Percentiles rank a stretch among this genome's conserved stretches.
phyloP scores from a whole-genome alignment of 106 monocot genomes.

The Apostasia ramifera region DNA sequence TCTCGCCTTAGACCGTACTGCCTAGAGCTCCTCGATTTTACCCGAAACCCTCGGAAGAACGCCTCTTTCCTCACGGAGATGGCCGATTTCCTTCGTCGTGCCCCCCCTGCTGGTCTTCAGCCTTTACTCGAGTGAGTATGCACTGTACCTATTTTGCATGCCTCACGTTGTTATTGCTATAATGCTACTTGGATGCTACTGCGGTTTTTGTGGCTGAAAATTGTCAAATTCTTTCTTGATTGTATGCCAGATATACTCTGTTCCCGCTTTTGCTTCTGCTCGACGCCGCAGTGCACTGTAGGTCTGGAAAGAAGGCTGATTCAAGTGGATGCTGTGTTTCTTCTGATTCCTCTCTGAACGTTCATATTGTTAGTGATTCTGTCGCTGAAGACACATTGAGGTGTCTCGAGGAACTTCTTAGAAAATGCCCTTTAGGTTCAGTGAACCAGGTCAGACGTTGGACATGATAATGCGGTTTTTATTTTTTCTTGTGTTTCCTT shows the following conservation, averaged over 20 bases:
- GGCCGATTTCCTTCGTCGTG: conserved; percentile 57
- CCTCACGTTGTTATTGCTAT: background rate
- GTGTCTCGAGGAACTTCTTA: conserved; percentile 69
- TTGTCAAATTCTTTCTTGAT: background rate
- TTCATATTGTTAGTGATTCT: conserved; percentile 40
- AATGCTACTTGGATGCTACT: background rate
- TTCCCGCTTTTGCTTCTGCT: conserved; percentile 74
- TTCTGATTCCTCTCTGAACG: background rate
- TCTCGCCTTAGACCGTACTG: conserved; percentile 61
- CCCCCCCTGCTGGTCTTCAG: conserved; percentile 44
- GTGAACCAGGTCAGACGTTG: conserved; percentile 59
- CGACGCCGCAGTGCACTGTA: conserved; percentile 59
- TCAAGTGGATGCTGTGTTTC: background rate
- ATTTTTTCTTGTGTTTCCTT: background rate
- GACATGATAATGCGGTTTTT: background rate
- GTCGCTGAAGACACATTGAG: conserved; percentile 56
- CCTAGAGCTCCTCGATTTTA: conserved; percentile 65
- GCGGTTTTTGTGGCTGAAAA: background rate
- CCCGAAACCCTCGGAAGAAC: conserved; percentile 35
- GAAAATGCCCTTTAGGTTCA: conserved; percentile 72
- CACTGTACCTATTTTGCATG: background rate
- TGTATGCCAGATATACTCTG: conserved; percentile 54
- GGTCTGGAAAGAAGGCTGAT: conserved; percentile 30
- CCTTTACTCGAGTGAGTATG: conserved; percentile 62
- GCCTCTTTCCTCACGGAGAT: conserved; percentile 63